Base-by-base conservation (phyloP, 768 basidiomycete genomes). In the Lactifluus subvellereus region DNA sequence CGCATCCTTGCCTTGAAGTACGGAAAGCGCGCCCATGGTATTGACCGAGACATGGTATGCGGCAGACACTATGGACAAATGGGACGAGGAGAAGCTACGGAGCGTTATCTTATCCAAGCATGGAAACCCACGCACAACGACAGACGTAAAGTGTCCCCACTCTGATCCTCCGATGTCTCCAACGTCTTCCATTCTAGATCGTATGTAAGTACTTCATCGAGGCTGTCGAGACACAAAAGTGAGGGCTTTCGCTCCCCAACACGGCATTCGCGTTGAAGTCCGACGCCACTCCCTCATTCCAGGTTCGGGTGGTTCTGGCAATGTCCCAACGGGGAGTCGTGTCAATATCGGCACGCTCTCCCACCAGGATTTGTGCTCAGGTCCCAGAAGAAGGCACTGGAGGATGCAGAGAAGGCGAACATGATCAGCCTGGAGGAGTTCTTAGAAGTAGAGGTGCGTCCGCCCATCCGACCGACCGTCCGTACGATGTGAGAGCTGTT, bases 181-280 rank as follows among this genome's bases (percentile, higher is more conserved):
- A 10, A 55, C 22, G 49, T 40, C 16, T 60, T 33, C 58, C 38
- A 48, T 66, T 7, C 65, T 18, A 96, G 91, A 97, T 99, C 71
- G 96, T 99, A 4, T 99, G 97, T 86, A 98, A 96, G 75, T 85
- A 77, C 77, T 99, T 99, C 72, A 90, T 99, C 69, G 87, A 96
- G 71, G 96, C 97, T 51, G 96, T 99, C 72, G 97, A 99, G 73
- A 78, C 80, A 3, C 85, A 91, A 72, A 94, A 93, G 81, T 91
- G 72, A 62, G 80, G 57, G 38, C 38, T 32, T 20, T 13, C 18
- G 50, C 45, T 30, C 27, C 4, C 18, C 33, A 4, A 3, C 40
- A 22, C 14, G 32, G 20, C 4, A 38, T 52, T 52, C 20, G 14
- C 5, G 30, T 52, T 16, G 20, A 48, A 18, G 53, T 33, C 8